phyloP scores from a whole-genome alignment of 768 basidiomycete genomes.

The Podaxis sp. region DNA sequence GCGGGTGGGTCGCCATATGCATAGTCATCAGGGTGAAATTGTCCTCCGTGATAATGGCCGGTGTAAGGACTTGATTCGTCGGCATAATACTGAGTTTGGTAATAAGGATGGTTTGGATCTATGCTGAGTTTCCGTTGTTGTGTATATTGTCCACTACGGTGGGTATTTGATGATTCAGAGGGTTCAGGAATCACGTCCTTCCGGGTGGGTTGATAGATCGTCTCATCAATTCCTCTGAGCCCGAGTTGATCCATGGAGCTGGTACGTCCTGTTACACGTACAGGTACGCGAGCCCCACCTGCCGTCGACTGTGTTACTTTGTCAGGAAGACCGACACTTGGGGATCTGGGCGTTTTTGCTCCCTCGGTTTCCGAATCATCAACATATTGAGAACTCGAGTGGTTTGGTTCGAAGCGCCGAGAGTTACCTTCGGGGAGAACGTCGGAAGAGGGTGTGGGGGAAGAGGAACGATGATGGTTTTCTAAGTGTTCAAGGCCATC shows the following conservation, averaged over 20 bases:
- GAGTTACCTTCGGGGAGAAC: conserved; percentile 44
- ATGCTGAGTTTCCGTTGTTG: conserved; percentile 6
- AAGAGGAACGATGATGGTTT: conserved; percentile 35
- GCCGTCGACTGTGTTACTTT: conserved; percentile 9
- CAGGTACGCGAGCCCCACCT: not conserved
- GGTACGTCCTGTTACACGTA: not conserved
- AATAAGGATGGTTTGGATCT: conserved; percentile 8
- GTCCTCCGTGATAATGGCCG: not conserved
- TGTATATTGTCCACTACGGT: not conserved
- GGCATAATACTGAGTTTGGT: conserved; percentile 5
- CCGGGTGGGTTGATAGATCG: conserved; percentile 5
- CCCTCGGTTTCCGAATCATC: conserved; percentile 51
- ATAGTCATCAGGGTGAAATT: conserved; percentile 39
- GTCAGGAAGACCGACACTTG: conserved; percentile 59
- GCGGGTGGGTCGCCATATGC: conserved; percentile 44
- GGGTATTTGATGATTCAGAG: not conserved
- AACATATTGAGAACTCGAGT: conserved; percentile 33
- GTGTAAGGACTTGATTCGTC: conserved; percentile 13
- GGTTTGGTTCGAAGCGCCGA: conserved; percentile 27
- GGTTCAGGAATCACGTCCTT: not conserved
- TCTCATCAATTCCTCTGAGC: conserved; percentile 8
- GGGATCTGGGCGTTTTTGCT: conserved; percentile 68
- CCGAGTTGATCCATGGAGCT: conserved; percentile 13
- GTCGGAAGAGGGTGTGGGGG: conserved; percentile 57
- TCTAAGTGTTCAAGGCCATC: conserved; percentile 34